Evolutionary conservation across 352 stramenopile species (phyloP).

Genomic region (Pythium utonaiense): DNA sequence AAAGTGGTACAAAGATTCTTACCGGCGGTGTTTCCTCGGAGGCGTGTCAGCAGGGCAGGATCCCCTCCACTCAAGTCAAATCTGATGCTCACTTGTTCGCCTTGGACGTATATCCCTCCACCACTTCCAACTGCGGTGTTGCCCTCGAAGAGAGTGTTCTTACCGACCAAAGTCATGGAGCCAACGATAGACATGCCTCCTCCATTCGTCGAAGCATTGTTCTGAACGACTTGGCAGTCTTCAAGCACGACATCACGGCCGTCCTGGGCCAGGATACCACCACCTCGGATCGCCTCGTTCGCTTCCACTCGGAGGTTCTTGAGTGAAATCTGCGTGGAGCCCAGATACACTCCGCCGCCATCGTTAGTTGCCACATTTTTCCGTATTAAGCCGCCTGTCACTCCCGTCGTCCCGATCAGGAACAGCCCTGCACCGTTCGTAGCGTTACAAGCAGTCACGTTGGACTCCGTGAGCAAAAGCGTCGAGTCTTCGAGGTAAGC

Average conservation of each 20-base stretch:
- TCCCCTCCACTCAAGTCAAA: not conserved
- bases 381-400: not conserved
- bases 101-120: slow-evolving; percentile 28
- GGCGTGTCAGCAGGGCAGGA: not conserved
- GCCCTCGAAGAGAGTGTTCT: not conserved
- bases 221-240: not conserved
- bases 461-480: slow-evolving; percentile 10
- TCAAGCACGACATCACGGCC: not conserved
- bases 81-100: slow-evolving; percentile 12
- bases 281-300: slow-evolving; percentile 8
- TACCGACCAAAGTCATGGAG: not conserved
- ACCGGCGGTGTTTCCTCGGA: slow-evolving; percentile 15
- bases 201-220: slow-evolving; percentile 7
- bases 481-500: slow-evolving; percentile 5
- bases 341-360: slow-evolving; percentile 23
- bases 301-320: not conserved
- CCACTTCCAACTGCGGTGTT: slow-evolving; percentile 16
- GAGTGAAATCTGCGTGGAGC: not conserved
- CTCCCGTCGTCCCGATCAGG: not conserved
- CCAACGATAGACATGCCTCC: slow-evolving; percentile 9
- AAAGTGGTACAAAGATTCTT: slow-evolving; percentile 1
- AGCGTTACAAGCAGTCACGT: slow-evolving; percentile 13
- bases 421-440: slow-evolving; percentile 1
- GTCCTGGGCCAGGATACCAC: not conserved
- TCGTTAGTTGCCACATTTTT: slow-evolving; percentile 13